Percentiles rank a stretch among this genome's conserved stretches.
These are phyloP conservation scores for Microstroma glucosiphilum DNA, from an alignment of 1,284 basidiomycete genomes.

Conservation along the genomic window DNA sequence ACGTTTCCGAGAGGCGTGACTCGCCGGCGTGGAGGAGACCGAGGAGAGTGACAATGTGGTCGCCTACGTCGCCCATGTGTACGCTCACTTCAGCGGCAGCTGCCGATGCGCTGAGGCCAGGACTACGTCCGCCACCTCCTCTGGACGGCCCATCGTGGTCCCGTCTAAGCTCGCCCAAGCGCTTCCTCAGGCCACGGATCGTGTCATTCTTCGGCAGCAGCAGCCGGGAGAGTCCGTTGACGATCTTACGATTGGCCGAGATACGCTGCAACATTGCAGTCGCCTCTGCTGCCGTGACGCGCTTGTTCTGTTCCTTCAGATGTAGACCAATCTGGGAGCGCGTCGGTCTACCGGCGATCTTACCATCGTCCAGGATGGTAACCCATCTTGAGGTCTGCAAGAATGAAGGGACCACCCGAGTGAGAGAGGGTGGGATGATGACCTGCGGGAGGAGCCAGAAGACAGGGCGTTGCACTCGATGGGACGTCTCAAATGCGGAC, in stretches of 20 bases:
- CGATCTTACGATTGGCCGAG: slow-evolving; percentile 70
- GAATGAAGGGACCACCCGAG: background rate
- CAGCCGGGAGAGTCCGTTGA: slow-evolving; percentile 72
- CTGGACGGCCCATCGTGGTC: slow-evolving; percentile 22
- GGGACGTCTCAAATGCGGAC: background rate
- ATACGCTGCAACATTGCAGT: slow-evolving; percentile 63
- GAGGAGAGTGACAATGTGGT: slow-evolving; percentile 84
- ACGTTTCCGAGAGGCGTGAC: slow-evolving; percentile 76
- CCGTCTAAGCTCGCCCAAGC: slow-evolving; percentile 54
- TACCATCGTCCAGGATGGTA: background rate
- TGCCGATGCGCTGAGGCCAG: background rate
- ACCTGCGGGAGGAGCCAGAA: background rate
- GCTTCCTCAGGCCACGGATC: slow-evolving; percentile 70
- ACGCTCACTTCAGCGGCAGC: slow-evolving; percentile 54
- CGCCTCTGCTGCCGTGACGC: slow-evolving; percentile 35
- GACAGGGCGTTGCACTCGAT: background rate
- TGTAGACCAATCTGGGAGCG: background rate
- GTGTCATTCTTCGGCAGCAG: slow-evolving; percentile 78
- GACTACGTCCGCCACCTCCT: slow-evolving; percentile 7
- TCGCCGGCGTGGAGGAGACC: slow-evolving; percentile 82
- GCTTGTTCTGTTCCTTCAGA: background rate
- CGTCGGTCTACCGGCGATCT: background rate
- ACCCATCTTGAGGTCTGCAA: background rate
- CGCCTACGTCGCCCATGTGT: slow-evolving; percentile 88
- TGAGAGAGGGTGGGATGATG: background rate